Evolutionary conservation across 2,329 filamentous ascomycete species (phyloP), one percentile per base, ranked within the genome.

Genomic region (Diaporthe velutina): DNA sequence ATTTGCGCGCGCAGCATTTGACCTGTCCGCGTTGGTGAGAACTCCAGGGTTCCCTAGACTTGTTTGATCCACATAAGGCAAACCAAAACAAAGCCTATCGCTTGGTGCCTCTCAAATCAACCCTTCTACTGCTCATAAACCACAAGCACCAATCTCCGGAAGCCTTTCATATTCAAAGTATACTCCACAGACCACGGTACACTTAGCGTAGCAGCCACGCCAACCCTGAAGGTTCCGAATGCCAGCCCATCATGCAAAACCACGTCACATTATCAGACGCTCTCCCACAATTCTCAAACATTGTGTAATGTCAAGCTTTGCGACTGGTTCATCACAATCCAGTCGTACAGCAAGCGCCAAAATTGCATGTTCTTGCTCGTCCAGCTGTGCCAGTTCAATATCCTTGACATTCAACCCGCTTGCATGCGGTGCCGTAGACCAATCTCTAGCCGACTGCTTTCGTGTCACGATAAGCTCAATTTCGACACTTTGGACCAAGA

Each of bases 241-340:
- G 4, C 3, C 6, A 25, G 38, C 35, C 22, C 48, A 28, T 13
- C 19, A 50, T 19, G 52, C 48, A 48, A 35, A 40, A 15, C 50
- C 30, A 38, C 13, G 50, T 58, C 38, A 17, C 48, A 42, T 58
- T 54, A 17, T 48, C 35, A 10, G 35, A 40, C 60, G 19, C n/a
- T 48, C 35, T 45, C 33, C 70, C 60, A 48, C 70, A 30, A 17
- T 52, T 55, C 70, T 35, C 48, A 55, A 66, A 73, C 45, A 22
- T 30, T 66, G 22, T 13, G 48, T 38, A 55, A 10, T 30, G 10
- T 17, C 48, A 42, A 73, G 38, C 35, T 55, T 54, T 28, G 35
- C 30, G 25, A 57, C 28, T 55, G 48, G 25, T 25, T 57, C 17
- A 35, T 48, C 9, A 4, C 13, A 40, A 13, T 22, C 8, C 5